These are phyloP conservation scores for Aspergillus melleus DNA, from an alignment of 2,329 filamentous ascomycete species.

Conservation along the genomic window DNA sequence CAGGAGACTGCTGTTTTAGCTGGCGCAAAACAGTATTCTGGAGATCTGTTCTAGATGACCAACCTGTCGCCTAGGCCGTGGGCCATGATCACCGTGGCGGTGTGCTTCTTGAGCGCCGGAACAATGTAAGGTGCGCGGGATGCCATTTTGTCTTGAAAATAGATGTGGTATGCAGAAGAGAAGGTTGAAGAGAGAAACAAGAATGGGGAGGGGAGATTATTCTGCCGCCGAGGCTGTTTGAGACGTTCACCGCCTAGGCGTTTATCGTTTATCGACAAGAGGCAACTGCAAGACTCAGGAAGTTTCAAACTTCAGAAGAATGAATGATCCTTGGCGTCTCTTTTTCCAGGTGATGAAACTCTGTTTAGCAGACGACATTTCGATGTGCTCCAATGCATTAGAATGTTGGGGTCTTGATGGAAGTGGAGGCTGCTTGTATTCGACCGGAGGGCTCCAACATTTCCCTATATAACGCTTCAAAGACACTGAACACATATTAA, in stretches of 20 bases:
- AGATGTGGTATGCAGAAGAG: not conserved
- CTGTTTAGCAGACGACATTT: no score
- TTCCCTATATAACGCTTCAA: no score
- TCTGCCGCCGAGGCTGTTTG: slow-evolving; percentile 26
- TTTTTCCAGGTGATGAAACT: no score
- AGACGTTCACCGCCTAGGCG: slow-evolving; percentile 20
- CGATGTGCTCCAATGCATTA: no score
- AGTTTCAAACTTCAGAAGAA: not conserved
- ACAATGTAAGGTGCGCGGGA: slow-evolving; percentile 64
- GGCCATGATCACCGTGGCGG: slow-evolving; percentile 89
- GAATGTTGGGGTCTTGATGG: no score
- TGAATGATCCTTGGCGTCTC: no score
- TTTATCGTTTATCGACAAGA: not conserved
- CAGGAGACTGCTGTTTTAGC: slow-evolving; percentile 6
- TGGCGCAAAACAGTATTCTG: not conserved
- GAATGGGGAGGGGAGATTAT: slow-evolving; percentile 7
- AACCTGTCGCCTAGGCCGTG: slow-evolving; percentile 91
- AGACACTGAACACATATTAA: no score
- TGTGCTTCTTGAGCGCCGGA: slow-evolving; percentile 78
- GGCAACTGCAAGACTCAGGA: no score
- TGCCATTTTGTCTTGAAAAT: slow-evolving; percentile 39
- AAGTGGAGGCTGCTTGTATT: no score
- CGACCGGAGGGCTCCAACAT: no score
- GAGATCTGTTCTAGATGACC: slow-evolving; percentile 13
- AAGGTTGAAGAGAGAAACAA: not conserved